A percentile compares a stretch with the other conserved stretches of the same genome.
These are phyloP conservation scores for Periconia sp. DNA, from an alignment of 2,329 filamentous ascomycete species.

Conservation along the genomic window DNA sequence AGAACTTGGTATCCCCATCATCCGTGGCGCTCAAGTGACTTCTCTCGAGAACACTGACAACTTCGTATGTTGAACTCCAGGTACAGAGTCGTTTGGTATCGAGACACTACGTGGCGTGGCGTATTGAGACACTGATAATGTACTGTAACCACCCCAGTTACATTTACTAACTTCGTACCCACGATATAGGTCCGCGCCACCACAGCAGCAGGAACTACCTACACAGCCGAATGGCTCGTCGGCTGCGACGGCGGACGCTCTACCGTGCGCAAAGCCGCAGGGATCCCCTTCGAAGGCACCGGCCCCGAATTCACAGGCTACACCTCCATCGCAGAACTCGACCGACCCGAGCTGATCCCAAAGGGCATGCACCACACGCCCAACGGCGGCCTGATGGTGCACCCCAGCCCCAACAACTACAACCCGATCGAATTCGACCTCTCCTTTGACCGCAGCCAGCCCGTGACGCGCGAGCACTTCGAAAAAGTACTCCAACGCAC, in stretches of 20 bases:
- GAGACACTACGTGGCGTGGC: too few relatives aligned
- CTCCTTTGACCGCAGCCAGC: neutral
- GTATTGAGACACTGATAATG: too few relatives aligned
- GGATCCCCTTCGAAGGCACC: constrained; percentile 2
- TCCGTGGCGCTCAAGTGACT: neutral
- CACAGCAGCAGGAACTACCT: neutral
- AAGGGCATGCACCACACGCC: neutral
- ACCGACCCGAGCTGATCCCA: neutral
- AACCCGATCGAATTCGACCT: neutral
- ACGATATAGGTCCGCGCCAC: too few relatives aligned
- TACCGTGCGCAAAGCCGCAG: constrained; percentile 2
- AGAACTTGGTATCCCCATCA: neutral
- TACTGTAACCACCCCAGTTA: too few relatives aligned
- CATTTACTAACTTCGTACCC: too few relatives aligned
- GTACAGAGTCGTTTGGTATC: too few relatives aligned
- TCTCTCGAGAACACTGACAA: neutral
- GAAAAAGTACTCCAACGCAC: neutral
- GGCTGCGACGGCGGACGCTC: constrained; percentile 7
- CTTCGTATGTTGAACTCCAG: too few relatives aligned
- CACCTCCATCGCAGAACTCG: neutral
- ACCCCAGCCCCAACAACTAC: neutral
- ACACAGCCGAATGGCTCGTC: constrained; percentile 4
- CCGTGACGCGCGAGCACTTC: neutral
- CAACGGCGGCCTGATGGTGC: neutral
- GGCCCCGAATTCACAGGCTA: neutral